Percentiles rank a stretch among this genome's conserved stretches.
Evolutionary conservation across 768 basidiomycete genomes (phyloP).

Genomic region (Rossbeevera mucosa): DNA sequence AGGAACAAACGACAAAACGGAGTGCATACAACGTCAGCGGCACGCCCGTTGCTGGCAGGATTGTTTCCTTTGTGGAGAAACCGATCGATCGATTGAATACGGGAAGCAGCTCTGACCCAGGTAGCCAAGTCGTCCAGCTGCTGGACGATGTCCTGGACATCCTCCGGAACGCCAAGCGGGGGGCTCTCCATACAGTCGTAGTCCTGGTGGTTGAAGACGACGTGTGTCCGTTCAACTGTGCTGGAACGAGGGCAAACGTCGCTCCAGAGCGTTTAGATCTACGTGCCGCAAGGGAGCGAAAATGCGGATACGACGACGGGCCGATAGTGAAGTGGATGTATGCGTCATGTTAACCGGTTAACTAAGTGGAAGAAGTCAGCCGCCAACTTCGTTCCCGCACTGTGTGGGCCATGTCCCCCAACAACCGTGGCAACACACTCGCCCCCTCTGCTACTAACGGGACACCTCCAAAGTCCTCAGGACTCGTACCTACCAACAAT

Average conservation of each 20-base stretch:
- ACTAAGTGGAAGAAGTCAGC: not conserved
- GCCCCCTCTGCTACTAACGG: conserved; percentile 31
- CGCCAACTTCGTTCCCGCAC: not conserved
- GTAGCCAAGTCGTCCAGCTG: conserved; percentile 27
- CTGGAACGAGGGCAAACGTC: conserved; percentile 14
- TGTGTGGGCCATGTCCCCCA: conserved; percentile 27
- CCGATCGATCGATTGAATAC: not conserved
- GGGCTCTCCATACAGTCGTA: not conserved
- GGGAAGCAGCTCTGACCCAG: conserved; percentile 23
- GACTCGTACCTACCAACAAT: conserved; percentile 75
- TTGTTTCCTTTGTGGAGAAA: conserved; percentile 7
- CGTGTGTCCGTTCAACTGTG: conserved; percentile 14
- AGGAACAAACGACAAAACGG: not conserved
- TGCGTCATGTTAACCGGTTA: too few relatives aligned
- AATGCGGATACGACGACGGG: too few relatives aligned
- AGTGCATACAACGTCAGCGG: conserved; percentile 11
- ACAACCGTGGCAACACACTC: conserved; percentile 25
- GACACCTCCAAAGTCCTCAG: conserved; percentile 37
- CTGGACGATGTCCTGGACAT: conserved; percentile 24
- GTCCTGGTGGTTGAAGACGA: conserved; percentile 5
- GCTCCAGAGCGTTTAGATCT: conserved; percentile 19
- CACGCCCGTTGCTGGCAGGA: conserved; percentile 2
- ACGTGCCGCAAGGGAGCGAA: not conserved
- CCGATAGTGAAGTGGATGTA: too few relatives aligned
- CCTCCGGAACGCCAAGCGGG: conserved; percentile 21